phyloP scores from a whole-genome alignment of 257 asterid species.

The Fraxinus excelsior region DNA sequence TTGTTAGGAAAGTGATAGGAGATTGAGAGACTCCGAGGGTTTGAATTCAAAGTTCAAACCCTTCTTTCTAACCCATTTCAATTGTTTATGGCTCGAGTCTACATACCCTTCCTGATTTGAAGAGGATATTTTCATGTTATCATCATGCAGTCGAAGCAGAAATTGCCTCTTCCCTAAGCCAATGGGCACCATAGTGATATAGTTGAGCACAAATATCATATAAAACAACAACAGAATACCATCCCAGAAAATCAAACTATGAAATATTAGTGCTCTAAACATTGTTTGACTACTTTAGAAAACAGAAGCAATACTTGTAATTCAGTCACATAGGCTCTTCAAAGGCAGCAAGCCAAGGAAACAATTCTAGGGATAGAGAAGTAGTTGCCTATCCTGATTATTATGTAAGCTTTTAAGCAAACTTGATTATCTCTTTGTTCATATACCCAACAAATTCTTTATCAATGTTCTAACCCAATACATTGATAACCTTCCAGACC shows the following conservation, averaged over 20 bases:
- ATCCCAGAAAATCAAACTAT: neutral
- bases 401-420: neutral
- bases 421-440: neutral
- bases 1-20: neutral
- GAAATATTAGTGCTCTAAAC: neutral
- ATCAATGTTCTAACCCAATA: too few species aligned
- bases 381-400: neutral
- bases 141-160: neutral
- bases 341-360: neutral
- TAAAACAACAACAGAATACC: neutral
- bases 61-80: neutral
- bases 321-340: neutral
- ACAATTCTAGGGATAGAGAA: neutral
- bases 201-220: neutral
- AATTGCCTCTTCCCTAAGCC: neutral
- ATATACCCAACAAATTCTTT: neutral
- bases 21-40: neutral
- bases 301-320: neutral
- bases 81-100: neutral
- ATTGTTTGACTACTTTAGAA: neutral
- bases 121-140: neutral
- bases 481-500: neutral
- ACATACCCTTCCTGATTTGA: neutral
- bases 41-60: neutral
- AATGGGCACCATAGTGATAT: neutral